Evolutionary conservation across 2,329 filamentous ascomycete genomes (phyloP).

Genomic region (Thelonectria discophora): DNA sequence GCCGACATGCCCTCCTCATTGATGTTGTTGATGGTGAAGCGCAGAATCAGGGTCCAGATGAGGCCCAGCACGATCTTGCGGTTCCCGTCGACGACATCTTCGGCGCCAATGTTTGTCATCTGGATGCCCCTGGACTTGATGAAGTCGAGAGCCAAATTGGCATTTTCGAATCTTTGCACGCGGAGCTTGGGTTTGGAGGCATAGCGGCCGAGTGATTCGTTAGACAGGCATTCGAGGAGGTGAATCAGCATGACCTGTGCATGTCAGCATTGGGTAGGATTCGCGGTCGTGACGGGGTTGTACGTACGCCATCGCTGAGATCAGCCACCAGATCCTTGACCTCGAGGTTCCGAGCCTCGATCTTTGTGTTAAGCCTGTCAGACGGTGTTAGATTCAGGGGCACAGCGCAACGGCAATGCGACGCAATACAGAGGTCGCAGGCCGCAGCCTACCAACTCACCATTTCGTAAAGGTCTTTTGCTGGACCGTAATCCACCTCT

Average conservation of each 20-base stretch:
- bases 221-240: slow-evolving; percentile 93
- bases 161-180: slow-evolving; percentile 97
- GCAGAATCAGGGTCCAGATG: slow-evolving; percentile 97
- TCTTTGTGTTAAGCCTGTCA: slow-evolving; percentile 91
- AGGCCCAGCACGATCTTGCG: slow-evolving; percentile 96
- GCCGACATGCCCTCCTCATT: slow-evolving; percentile 98
- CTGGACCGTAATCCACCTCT: slow-evolving; percentile 82
- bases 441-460: slow-evolving; percentile 37
- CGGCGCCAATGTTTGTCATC: slow-evolving; percentile 97
- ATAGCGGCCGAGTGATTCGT: slow-evolving; percentile 95
- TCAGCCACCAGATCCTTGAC: slow-evolving; percentile 90
- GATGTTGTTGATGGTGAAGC: slow-evolving; percentile 99
- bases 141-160: slow-evolving; percentile 93
- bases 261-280: slow-evolving; percentile 32
- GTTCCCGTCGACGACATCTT: slow-evolving; percentile 98
- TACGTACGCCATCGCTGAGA: slow-evolving; percentile 89
- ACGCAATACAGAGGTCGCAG: background rate
- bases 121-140: slow-evolving; percentile 91
- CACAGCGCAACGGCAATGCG: slow-evolving; percentile 9
- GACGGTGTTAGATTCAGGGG: slow-evolving; percentile 18
- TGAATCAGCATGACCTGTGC: slow-evolving; percentile 89
- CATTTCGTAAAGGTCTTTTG: slow-evolving; percentile 99
- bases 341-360: slow-evolving; percentile 78
- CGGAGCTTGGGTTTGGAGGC: slow-evolving; percentile 95
- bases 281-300: slow-evolving; percentile 6